Evolutionary conservation across 2,329 filamentous ascomycete species (phyloP).

Genomic region (Fusarium graminum): DNA sequence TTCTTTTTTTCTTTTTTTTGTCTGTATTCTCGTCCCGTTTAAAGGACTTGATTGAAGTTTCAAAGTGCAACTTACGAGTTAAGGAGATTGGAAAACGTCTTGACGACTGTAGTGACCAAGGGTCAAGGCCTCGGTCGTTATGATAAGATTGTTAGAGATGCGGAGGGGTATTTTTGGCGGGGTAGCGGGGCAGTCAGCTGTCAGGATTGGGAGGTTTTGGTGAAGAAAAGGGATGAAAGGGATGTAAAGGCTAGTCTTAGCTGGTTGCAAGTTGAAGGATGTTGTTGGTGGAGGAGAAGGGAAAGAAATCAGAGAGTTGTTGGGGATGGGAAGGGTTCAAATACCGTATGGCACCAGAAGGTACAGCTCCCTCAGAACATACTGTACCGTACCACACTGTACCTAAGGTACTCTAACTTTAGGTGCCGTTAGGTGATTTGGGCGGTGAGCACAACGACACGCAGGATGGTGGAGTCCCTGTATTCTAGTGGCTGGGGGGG

Average conservation of each 20-base stretch:
- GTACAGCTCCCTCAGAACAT: background rate
- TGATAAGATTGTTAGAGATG: constrained; percentile 42
- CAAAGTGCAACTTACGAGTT: constrained; percentile 79
- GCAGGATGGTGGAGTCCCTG: constrained; percentile 43
- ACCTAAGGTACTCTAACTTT: constrained; percentile 9
- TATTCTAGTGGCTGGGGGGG: constrained; percentile 45
- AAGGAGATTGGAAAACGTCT: constrained; percentile 98
- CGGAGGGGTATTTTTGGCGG: constrained; percentile 44
- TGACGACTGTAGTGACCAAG: constrained; percentile 77
- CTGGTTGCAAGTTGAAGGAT: constrained; percentile 23
- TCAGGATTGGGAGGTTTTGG: constrained; percentile 24
- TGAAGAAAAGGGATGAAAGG: constrained; percentile 16
- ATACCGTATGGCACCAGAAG: constrained; percentile 28
- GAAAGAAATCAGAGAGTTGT: constrained; percentile 14
- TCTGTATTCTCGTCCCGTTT: background rate
- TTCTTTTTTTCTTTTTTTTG: constrained; percentile 7
- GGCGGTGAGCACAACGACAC: constrained; percentile 44
- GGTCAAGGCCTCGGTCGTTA: constrained; percentile 63
- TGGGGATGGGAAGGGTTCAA: constrained; percentile 42
- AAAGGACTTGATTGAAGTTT: background rate
- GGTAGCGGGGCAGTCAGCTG: constrained; percentile 44
- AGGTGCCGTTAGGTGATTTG: constrained; percentile 32
- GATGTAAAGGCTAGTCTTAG: constrained; percentile 15
- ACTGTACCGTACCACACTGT: constrained; percentile 24
- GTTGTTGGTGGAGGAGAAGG: constrained; percentile 37